Evolutionary conservation across 2,329 filamentous ascomycete species (phyloP).

Genomic region (Aspergillus sergii): DNA sequence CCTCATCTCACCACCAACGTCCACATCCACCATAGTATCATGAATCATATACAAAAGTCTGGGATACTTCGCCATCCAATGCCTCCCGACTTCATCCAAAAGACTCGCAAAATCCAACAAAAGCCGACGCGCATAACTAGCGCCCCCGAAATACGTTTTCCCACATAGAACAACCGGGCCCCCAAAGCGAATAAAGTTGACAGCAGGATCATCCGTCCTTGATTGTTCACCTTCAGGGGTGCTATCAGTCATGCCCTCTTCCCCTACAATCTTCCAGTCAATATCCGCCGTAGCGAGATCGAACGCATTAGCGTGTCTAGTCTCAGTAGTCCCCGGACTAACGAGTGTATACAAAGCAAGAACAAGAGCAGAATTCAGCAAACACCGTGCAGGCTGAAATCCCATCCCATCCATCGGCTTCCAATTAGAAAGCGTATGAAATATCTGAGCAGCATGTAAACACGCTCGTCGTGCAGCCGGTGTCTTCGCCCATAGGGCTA

Average conservation of each 20-base stretch:
- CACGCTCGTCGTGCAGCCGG: neutral
- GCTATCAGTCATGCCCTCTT: neutral
- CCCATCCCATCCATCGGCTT: neutral
- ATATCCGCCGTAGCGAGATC: neutral
- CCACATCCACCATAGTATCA: neutral
- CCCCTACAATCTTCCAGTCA: neutral
- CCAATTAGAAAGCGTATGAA: neutral
- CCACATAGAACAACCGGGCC: neutral
- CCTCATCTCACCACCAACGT: neutral
- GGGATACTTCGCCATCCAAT: neutral
- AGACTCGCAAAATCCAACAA: neutral
- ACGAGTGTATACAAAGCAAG: neutral
- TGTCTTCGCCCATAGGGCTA: neutral
- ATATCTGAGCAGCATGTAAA: neutral
- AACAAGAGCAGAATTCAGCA: neutral
- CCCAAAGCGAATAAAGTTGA: neutral
- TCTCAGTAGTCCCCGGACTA: too few relatives aligned
- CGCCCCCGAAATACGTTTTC: neutral
- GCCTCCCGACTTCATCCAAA: neutral
- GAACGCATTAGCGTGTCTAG: neutral
- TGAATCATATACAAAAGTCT: constrained; percentile 1
- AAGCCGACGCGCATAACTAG: neutral
- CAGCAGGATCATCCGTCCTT: neutral
- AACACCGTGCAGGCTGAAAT: neutral
- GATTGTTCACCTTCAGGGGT: neutral